Percentiles rank a stretch among this genome's conserved stretches.
Conservation (phyloP, 192 early-diverging fungal genomes). For the Coemansia sp. region DNA sequence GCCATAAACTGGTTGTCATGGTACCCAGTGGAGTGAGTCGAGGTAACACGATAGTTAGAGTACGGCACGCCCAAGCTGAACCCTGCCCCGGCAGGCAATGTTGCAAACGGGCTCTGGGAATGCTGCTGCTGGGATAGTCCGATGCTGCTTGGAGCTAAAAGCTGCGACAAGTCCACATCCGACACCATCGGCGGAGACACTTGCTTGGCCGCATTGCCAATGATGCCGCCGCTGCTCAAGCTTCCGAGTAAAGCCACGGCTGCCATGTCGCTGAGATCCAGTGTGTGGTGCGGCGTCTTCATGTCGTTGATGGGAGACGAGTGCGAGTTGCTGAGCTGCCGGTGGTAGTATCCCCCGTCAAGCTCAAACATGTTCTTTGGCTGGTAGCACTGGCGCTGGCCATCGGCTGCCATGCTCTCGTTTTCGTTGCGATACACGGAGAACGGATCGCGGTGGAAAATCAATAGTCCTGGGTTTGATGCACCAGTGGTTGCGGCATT, state of each 20-base stretch:
- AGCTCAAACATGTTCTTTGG: slow-evolving; percentile 4
- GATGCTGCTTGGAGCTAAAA: slow-evolving; percentile 2
- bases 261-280: slow-evolving; percentile 46
- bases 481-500: background rate
- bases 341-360: background rate
- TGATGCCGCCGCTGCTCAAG: slow-evolving; percentile 20
- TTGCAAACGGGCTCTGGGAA: background rate
- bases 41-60: slow-evolving; percentile 33
- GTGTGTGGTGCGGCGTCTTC: slow-evolving; percentile 5
- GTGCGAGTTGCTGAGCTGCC: background rate
- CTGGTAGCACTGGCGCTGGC: slow-evolving; percentile 2
- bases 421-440: slow-evolving; percentile 11
- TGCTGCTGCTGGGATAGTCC: background rate
- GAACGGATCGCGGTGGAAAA: slow-evolving; percentile 25
- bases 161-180: slow-evolving; percentile 6
- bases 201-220: slow-evolving; percentile 2
- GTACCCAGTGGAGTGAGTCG: slow-evolving; percentile 13
- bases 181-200: slow-evolving; percentile 10
- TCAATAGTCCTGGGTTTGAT: slow-evolving; percentile 5
- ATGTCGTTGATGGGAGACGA: background rate
- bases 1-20: background rate
- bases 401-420: slow-evolving; percentile 15
- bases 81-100: background rate
- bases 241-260: slow-evolving; percentile 50
- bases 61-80: slow-evolving; percentile 9